These are phyloP conservation scores for Epichloe uncinata DNA, from an alignment of 2,329 filamentous ascomycete genomes.

Conservation along the genomic window DNA sequence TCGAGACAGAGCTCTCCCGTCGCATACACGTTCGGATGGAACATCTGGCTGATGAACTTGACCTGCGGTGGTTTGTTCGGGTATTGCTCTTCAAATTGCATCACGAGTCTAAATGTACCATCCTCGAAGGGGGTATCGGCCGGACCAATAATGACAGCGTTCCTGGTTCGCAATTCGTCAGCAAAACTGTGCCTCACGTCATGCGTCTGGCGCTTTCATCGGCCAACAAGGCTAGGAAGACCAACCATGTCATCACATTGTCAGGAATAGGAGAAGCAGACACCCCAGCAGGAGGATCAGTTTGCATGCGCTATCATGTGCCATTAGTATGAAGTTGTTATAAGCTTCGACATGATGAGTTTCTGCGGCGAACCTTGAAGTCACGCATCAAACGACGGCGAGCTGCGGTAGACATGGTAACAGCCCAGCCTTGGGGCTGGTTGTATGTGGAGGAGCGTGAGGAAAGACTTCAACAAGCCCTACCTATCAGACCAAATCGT, in stretches of 20 bases:
- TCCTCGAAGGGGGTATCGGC: slow-evolving; percentile 97
- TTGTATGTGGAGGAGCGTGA: not conserved
- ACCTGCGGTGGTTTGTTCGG: slow-evolving; percentile 96
- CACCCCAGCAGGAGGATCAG: slow-evolving; percentile 90
- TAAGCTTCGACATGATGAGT: not conserved
- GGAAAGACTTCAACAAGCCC: not conserved
- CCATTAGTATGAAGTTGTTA: not conserved
- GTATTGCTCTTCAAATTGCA: slow-evolving; percentile 99
- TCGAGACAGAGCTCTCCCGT: slow-evolving; percentile 94
- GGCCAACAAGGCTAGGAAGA: slow-evolving; percentile 8
- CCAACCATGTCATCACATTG: slow-evolving; percentile 93
- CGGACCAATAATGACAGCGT: slow-evolving; percentile 94
- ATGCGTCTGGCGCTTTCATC: not conserved
- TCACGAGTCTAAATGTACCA: slow-evolving; percentile 91
- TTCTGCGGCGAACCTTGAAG: slow-evolving; percentile 65
- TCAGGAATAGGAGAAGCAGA: slow-evolving; percentile 92
- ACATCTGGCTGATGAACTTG: slow-evolving; percentile 99
- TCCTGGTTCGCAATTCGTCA: slow-evolving; percentile 44
- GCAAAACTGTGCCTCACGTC: not conserved
- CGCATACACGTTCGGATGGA: slow-evolving; percentile 96
- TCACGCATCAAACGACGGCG: slow-evolving; percentile 96
- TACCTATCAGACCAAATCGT: not conserved
- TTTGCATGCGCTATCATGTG: slow-evolving; percentile 79
- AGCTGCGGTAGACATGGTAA: slow-evolving; percentile 70
- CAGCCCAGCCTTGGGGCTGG: not conserved